Evolutionary conservation across 1,284 basidiomycete species (phyloP).

Genomic region (Boletus smithii): DNA sequence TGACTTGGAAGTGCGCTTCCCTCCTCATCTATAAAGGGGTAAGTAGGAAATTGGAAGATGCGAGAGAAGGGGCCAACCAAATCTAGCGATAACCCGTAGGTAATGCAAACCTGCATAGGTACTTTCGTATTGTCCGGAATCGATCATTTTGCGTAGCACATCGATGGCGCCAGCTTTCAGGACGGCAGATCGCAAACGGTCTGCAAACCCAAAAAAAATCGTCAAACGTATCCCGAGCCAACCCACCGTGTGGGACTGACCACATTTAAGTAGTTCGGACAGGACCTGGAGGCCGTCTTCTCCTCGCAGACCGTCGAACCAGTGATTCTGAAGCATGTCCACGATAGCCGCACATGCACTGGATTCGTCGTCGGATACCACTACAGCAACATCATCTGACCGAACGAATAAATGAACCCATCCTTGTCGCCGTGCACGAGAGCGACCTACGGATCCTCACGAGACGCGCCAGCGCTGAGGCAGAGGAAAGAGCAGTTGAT

Average conservation of each 20-base stretch:
- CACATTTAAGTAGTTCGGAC: constrained; percentile 17
- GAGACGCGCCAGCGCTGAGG: constrained; percentile 19
- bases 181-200: constrained; percentile 13
- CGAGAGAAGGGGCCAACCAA: constrained; percentile 12
- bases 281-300: constrained; percentile 28
- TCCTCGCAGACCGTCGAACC: constrained; percentile 28
- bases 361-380: constrained; percentile 10
- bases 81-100: constrained; percentile 18
- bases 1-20: not conserved
- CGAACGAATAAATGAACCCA: not conserved
- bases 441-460: constrained; percentile 19
- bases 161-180: constrained; percentile 15
- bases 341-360: constrained; percentile 13
- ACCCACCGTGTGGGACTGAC: constrained; percentile 11
- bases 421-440: not conserved
- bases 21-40: constrained; percentile 8
- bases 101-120: constrained; percentile 26
- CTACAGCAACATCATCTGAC: constrained; percentile 18
- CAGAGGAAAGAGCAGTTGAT: constrained; percentile 21
- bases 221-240: not conserved
- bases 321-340: constrained; percentile 25
- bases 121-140: constrained; percentile 3
- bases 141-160: constrained; percentile 18
- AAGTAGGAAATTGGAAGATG: not conserved
- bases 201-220: constrained; percentile 8